phyloP scores from a whole-genome alignment of 2,329 filamentous ascomycete genomes.

The Sporothrix curviconia region DNA sequence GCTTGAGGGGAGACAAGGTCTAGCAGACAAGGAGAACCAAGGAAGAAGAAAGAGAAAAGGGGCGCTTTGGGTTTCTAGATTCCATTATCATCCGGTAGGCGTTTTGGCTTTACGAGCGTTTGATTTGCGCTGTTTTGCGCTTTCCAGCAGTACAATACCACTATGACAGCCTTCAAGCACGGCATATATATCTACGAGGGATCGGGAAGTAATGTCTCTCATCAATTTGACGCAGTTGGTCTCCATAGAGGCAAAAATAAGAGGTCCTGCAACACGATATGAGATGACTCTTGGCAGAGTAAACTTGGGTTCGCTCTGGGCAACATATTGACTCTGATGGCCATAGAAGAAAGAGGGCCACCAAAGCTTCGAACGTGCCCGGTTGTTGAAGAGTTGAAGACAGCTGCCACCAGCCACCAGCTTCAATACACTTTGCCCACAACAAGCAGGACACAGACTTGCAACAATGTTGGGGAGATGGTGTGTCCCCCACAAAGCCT shows the following conservation, averaged over 20 bases:
- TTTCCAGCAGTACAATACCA: too few species aligned
- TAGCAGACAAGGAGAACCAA: background rate
- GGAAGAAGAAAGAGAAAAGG: background rate
- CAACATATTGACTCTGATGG: conserved; percentile 82
- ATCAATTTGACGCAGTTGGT: conserved; percentile 78
- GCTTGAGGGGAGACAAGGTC: background rate
- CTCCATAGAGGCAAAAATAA: conserved; percentile 64
- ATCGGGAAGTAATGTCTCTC: conserved; percentile 57
- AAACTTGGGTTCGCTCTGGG: conserved; percentile 66
- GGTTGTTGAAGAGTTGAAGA: background rate
- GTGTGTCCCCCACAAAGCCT: background rate
- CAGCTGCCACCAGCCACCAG: too few species aligned
- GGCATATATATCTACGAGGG: too few species aligned
- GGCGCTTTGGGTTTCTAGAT: too few species aligned
- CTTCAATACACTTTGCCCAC: too few species aligned
- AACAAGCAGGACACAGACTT: too few species aligned
- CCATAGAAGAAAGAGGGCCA: conserved; percentile 54
- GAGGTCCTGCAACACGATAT: conserved; percentile 86
- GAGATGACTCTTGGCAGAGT: conserved; percentile 84
- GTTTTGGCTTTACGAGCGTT: background rate
- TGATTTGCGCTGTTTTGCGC: too few species aligned
- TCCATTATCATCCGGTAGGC: background rate
- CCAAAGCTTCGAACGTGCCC: conserved; percentile 93
- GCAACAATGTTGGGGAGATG: too few species aligned
- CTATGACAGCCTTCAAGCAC: too few species aligned